Evolutionary conservation across 176 grass and related monocot species (phyloP).

Genomic region (Puccinellia tenuiflora): DNA sequence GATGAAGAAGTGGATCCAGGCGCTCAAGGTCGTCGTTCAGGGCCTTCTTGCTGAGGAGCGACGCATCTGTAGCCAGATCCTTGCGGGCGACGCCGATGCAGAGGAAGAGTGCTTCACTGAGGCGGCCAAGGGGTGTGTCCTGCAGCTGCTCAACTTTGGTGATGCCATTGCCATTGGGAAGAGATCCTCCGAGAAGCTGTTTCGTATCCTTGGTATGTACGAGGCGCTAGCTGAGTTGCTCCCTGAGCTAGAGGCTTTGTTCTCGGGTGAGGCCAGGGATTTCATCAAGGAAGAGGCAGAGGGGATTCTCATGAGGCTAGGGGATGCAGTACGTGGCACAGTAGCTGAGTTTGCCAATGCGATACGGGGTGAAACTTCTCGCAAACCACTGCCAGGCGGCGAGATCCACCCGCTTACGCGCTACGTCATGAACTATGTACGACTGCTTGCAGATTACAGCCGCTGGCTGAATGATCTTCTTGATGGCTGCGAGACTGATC

Average conservation of each 20-base stretch:
- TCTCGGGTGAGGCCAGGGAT: conserved; percentile 52
- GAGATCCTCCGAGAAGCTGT: conserved; percentile 67
- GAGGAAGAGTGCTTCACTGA: conserved; percentile 85
- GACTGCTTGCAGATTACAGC: conserved; percentile 64
- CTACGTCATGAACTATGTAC: conserved; percentile 89
- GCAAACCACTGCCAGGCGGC: conserved; percentile 49
- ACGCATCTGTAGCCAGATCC: conserved; percentile 58
- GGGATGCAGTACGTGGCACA: conserved; percentile 59
- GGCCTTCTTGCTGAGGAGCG: conserved; percentile 64
- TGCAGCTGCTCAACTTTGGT: conserved; percentile 89
- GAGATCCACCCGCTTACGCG: conserved; percentile 81
- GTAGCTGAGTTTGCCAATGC: conserved; percentile 64
- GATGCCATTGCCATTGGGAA: conserved; percentile 83
- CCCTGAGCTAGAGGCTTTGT: conserved; percentile 56
- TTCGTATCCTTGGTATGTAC: conserved; percentile 81
- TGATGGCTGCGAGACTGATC: conserved; percentile 20
- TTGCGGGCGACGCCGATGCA: conserved; percentile 28
- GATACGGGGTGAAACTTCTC: conserved; percentile 62
- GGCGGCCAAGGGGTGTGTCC: conserved; percentile 66
- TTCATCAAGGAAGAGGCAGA: conserved; percentile 58
- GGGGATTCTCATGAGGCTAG: conserved; percentile 56
- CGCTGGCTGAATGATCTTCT: conserved; percentile 63
- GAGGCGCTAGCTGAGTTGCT: conserved; percentile 68
- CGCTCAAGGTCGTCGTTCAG: conserved; percentile 53
- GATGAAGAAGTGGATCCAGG: conserved; percentile 96